These are phyloP conservation scores for Heracleum sosnowskyi DNA, from an alignment of 129 eudicot genomes.

Conservation along the genomic window DNA sequence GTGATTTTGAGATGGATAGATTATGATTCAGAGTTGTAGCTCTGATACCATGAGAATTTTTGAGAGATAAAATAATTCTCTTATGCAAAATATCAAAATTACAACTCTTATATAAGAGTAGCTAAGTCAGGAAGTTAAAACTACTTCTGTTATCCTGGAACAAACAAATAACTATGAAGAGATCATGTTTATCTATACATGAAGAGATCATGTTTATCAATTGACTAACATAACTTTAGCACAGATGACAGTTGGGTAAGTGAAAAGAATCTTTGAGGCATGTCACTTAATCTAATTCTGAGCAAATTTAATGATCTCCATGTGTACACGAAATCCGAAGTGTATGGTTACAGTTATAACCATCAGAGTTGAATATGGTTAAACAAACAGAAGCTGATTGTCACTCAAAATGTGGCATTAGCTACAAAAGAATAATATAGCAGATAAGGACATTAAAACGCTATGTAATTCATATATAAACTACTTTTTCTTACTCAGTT, in stretches of 20 bases:
- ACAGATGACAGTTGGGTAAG: not conserved
- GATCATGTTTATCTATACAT: too few species aligned
- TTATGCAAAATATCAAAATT: too few species aligned
- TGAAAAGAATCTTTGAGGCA: not conserved
- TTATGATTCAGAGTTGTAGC: too few species aligned
- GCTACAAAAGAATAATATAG: not conserved
- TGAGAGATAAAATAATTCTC: too few species aligned
- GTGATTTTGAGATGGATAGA: too few species aligned
- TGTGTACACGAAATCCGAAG: not conserved
- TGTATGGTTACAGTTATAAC: not conserved
- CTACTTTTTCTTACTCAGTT: conserved; percentile 67
- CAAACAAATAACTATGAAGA: too few species aligned
- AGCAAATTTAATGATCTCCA: not conserved
- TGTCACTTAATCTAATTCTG: not conserved
- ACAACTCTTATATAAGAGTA: too few species aligned
- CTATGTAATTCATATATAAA: not conserved
- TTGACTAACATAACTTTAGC: not conserved
- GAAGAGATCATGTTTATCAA: too few species aligned
- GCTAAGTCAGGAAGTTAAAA: too few species aligned
- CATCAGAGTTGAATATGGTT: not conserved
- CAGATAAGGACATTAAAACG: not conserved
- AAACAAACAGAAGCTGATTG: not conserved
- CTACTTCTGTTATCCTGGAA: too few species aligned
- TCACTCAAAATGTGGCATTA: not conserved
- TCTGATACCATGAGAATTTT: too few species aligned